Evolutionary conservation across 2,329 filamentous ascomycete species (phyloP), one percentile per base, ranked within the genome.

Genomic region (Teratosphaeria destructans): DNA sequence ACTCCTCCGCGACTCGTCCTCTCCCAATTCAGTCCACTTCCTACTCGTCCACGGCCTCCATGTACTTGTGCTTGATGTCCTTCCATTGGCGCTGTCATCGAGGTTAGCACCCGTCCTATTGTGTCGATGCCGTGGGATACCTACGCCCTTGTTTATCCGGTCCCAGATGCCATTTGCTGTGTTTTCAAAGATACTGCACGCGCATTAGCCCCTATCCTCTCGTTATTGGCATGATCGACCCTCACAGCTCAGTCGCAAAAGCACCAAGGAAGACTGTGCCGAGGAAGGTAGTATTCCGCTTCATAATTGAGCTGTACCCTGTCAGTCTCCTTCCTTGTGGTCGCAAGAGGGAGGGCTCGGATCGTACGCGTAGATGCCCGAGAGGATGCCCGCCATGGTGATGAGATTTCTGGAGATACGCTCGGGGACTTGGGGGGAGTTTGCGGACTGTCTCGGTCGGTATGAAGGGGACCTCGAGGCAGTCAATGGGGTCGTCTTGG

Each of bases 71-170:
- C 80, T 95, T 93, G 81, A 99, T 96, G 76, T 99, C 94, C 84
- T 96, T 96, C 94, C 94, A 97, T 95, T 96, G 93, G 73, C 93
- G 90, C 93, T 97, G 73, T 69, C 61, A 23, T 11, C n/a, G 3
- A n/a, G 29, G 65, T 74, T 63, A 73, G 72, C 63, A 32, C 16
- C 6, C n/a, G 3, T 19, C 16, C 7, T 1, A 1, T 2, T 11
- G 11, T 49, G 26, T 14, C 16, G 52, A 23, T 4, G 12, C 29
- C 5, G 6, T 39, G 1, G 32, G 27, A 54, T 39, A 86, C 89
- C 73, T 90, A 96, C 93, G 71, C 94, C 94, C 72, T 82, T 84
- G 85, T 99, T 99, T 75, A 92, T 77, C 74, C 77, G 82, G 76
- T 99, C 90, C 94, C 94, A 99, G 75, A 96, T 72, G 75, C 81